Evolutionary conservation across 345 rosid genomes (phyloP).

Genomic region (Citropsis articulata): DNA sequence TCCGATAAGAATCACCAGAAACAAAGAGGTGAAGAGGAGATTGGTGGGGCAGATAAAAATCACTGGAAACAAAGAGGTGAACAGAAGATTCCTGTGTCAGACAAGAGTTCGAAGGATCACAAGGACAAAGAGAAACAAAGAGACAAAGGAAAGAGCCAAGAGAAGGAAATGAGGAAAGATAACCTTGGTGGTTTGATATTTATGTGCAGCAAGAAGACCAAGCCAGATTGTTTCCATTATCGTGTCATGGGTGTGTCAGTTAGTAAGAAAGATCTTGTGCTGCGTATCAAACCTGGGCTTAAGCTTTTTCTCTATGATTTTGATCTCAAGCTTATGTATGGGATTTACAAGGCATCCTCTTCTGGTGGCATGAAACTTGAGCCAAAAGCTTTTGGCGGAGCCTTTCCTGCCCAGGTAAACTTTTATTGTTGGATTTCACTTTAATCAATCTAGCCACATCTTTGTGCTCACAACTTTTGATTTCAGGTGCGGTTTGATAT

Average conservation of each 20-base stretch:
- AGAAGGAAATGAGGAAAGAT: slow-evolving; percentile 30
- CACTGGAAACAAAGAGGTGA: neutral
- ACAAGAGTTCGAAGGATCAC: slow-evolving; percentile 7
- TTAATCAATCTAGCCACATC: slow-evolving; percentile 6
- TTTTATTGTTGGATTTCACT: neutral
- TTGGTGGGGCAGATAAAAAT: neutral
- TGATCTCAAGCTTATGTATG: slow-evolving; percentile 86
- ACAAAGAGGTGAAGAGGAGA: neutral
- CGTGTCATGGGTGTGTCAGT: slow-evolving; percentile 73
- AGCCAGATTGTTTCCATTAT: slow-evolving; percentile 79
- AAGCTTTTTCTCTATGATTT: slow-evolving; percentile 89
- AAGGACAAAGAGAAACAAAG: slow-evolving; percentile 23
- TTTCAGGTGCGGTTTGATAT: slow-evolving; percentile 73
- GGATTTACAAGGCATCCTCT: slow-evolving; percentile 78
- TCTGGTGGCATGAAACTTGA: slow-evolving; percentile 80
- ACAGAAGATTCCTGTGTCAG: neutral
- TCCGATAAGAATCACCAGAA: slow-evolving; percentile 6
- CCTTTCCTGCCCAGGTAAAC: slow-evolving; percentile 87
- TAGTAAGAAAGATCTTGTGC: slow-evolving; percentile 56
- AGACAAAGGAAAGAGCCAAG: slow-evolving; percentile 11
- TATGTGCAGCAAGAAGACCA: slow-evolving; percentile 89
- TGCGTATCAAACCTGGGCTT: slow-evolving; percentile 67
- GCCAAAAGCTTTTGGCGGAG: slow-evolving; percentile 85
- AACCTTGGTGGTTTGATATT: slow-evolving; percentile 83
- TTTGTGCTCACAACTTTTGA: slow-evolving; percentile 16